Conservation (phyloP, 1,284 basidiomycete genomes). For the Pisolithus thermaeus region DNA sequence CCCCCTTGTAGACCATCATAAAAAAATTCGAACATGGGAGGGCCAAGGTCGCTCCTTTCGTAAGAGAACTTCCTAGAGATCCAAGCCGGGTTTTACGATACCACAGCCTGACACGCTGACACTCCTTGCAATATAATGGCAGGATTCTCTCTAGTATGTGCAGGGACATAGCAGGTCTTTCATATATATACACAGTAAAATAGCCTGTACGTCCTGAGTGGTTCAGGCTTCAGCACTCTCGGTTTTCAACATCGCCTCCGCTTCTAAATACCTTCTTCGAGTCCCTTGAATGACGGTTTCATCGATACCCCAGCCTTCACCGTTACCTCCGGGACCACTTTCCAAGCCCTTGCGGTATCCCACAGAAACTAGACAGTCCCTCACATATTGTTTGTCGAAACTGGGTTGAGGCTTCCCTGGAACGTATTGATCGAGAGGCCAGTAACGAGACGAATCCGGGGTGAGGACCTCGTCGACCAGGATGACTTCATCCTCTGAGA, state of each 20-base stretch:
- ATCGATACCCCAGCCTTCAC: conserved; percentile 71
- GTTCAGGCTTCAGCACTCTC: neutral
- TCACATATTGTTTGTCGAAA: conserved; percentile 96
- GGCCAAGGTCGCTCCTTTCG: conserved; percentile 66
- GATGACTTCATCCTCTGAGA: conserved; percentile 53
- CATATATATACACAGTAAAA: too few relatives aligned
- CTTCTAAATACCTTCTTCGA: conserved; percentile 72
- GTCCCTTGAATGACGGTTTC: conserved; percentile 77
- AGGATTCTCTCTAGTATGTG: too few relatives aligned
- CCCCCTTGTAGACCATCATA: conserved; percentile 57
- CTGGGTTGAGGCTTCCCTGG: conserved; percentile 79
- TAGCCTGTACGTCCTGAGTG: neutral
- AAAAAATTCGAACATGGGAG: conserved; percentile 66
- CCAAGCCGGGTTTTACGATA: too few relatives aligned
- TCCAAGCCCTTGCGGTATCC: conserved; percentile 81
- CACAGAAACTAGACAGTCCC: conserved; percentile 78
- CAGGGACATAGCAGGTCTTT: too few relatives aligned
- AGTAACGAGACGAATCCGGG: conserved; percentile 96
- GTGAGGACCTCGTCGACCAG: conserved; percentile 96
- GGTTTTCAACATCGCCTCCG: conserved; percentile 58
- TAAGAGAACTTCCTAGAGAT: conserved; percentile 43
- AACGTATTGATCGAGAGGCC: conserved; percentile 75
- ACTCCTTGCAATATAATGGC: too few relatives aligned
- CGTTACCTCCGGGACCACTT: conserved; percentile 60
- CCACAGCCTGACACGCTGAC: too few relatives aligned